Conservation (phyloP, 495 filamentous ascomycete species). For the Bathelium albidoporum region DNA sequence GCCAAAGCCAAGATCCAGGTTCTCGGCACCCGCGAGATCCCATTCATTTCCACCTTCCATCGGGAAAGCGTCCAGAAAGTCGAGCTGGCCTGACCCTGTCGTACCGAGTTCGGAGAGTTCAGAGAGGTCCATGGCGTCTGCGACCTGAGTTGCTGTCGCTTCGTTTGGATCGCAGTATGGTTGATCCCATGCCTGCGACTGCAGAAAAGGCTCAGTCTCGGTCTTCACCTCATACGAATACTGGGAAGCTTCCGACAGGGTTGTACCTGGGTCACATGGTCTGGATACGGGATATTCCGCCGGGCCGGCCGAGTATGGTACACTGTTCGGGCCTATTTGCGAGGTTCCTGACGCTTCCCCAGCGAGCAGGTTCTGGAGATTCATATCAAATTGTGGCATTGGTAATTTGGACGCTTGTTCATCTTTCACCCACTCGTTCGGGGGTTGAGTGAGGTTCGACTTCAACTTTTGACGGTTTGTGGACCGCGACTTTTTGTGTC, state of each 20-base stretch:
- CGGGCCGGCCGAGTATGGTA: neutral
- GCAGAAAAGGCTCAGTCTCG: neutral
- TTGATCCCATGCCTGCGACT: neutral
- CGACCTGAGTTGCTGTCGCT: neutral
- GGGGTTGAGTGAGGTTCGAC: neutral
- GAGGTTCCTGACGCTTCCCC: constrained; percentile 13
- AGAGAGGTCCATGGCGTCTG: neutral
- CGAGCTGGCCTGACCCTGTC: constrained; percentile 22
- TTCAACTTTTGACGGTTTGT: constrained; percentile 16
- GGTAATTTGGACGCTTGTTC: constrained; percentile 15
- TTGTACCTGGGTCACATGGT: neutral
- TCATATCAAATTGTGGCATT: constrained; percentile 53
- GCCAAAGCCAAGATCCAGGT: constrained; percentile 65
- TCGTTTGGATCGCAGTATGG: neutral
- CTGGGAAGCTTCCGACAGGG: neutral
- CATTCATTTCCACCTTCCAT: constrained; percentile 8
- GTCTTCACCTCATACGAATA: neutral
- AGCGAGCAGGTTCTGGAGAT: constrained; percentile 47
- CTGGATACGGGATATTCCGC: constrained; percentile 25
- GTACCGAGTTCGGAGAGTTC: neutral
- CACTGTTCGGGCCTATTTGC: constrained; percentile 3
- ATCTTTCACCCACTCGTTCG: neutral
- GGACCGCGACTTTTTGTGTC: neutral
- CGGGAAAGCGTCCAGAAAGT: constrained; percentile 25
- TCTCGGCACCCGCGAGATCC: constrained; percentile 21